Evolutionary conservation across 2,329 filamentous ascomycete species (phyloP).

Genomic region (Diaporthe longicolla): DNA sequence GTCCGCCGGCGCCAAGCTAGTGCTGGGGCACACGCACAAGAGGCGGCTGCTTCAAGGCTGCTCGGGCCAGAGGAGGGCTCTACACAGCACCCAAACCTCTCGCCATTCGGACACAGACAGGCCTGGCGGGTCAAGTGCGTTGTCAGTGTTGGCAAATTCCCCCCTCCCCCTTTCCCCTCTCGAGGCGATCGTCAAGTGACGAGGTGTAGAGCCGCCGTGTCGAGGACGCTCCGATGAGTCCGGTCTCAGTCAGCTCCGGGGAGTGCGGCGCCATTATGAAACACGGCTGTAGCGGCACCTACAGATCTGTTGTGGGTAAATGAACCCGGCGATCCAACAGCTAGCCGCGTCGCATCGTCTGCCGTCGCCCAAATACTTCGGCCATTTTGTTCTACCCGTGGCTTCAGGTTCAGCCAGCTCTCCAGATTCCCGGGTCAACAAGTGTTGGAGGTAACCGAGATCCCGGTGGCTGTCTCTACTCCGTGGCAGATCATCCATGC

Average conservation of each 20-base stretch:
- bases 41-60: not conserved
- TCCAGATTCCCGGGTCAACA: not conserved
- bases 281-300: slow-evolving; percentile 23
- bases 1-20: slow-evolving; percentile 7
- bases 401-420: slow-evolving; percentile 3
- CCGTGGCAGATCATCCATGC: not conserved
- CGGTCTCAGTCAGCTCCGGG: slow-evolving; percentile 20
- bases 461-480: not conserved
- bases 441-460: not conserved
- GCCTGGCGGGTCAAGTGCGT: not conserved
- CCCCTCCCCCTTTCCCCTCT: no score
- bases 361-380: slow-evolving; percentile 3
- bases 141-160: not conserved
- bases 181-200: slow-evolving; percentile 2
- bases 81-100: not conserved
- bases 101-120: not conserved
- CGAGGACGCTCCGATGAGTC: slow-evolving; percentile 11
- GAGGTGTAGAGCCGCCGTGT: not conserved
- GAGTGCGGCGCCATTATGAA: slow-evolving; percentile 19
- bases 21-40: not conserved
- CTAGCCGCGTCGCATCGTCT: slow-evolving; percentile 20
- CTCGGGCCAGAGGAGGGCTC: not conserved
- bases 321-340: slow-evolving; percentile 16
- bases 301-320: slow-evolving; percentile 20
- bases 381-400: not conserved